A percentile compares a stretch with the other conserved stretches of the same genome.
These are phyloP conservation scores for Juglanconis oblonga DNA, from an alignment of 2,329 filamentous ascomycete species.

Conservation along the genomic window DNA sequence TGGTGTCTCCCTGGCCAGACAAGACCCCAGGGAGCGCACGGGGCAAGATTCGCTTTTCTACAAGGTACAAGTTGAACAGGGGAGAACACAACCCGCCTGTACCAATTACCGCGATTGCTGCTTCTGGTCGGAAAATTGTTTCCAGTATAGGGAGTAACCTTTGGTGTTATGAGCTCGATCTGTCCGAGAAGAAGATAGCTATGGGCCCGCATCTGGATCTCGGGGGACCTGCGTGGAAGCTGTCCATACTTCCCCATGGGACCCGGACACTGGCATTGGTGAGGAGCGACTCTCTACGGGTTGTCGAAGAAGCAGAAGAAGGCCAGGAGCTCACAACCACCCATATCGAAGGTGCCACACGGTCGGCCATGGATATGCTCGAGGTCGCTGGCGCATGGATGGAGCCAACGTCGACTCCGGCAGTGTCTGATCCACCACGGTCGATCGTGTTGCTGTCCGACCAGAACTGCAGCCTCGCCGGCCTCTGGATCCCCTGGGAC, in stretches of 20 bases:
- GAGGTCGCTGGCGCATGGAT: slow-evolving; percentile 36
- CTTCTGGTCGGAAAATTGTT: slow-evolving; percentile 3
- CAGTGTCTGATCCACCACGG: slow-evolving; percentile 25
- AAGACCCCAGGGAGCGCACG: slow-evolving; percentile 23
- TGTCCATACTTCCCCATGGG: slow-evolving; percentile 37
- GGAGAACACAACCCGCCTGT: slow-evolving; percentile 27
- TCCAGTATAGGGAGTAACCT: slow-evolving; percentile 33
- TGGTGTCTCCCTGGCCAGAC: slow-evolving; percentile 48
- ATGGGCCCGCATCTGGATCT: slow-evolving; percentile 45
- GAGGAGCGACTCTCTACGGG: slow-evolving; percentile 50
- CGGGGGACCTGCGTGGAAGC: slow-evolving; percentile 44
- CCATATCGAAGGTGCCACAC: slow-evolving; percentile 44
- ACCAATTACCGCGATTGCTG: slow-evolving; percentile 51
- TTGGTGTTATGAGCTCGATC: slow-evolving; percentile 37
- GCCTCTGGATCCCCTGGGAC: slow-evolving; percentile 48
- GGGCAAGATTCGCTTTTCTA: slow-evolving; percentile 49
- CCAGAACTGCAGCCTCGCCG: slow-evolving; percentile 42
- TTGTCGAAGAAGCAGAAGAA: slow-evolving; percentile 38
- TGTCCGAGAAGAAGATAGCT: slow-evolving; percentile 48
- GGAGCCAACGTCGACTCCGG: slow-evolving; percentile 7
- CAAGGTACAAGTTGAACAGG: slow-evolving; percentile 45
- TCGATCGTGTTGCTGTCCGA: slow-evolving; percentile 49
- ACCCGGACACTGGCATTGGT: slow-evolving; percentile 52
- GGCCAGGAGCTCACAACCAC: slow-evolving; percentile 18
- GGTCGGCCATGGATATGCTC: slow-evolving; percentile 44